Base-by-base conservation (phyloP, 2,329 filamentous ascomycete genomes). In the Cytospora schulzeri region DNA sequence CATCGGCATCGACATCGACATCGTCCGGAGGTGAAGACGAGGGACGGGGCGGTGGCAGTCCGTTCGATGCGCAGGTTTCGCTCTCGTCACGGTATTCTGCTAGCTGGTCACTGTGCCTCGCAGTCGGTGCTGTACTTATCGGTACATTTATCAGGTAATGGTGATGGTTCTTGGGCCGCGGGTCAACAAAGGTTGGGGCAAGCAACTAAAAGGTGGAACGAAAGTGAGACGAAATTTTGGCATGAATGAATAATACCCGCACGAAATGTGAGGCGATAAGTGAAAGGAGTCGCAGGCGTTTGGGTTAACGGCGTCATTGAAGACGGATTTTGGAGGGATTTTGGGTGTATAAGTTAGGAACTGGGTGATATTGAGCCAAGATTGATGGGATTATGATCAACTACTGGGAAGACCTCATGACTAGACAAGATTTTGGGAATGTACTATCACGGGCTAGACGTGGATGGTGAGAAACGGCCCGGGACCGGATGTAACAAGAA, bases 31-130 rank as follows among this genome's bases (percentile, higher is more conserved):
- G 35, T 12, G 35, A 60, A n/a, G 51, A 17, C 17, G 45, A 59
- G 29, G 50, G 45, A n/a, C 57, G 58, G 4, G 53, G 67, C 6
- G 66, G 67, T 22, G 67, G 67, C 4, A 68, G 67, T 26, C 67
- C 67, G 3, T 68, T 68, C 45, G 67, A 68, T 22, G 31, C 50
- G n/a, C 31, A 65, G 35, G n/a, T 59, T 22, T 62, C 66, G 17
- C 41, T 38, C 4, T 59, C 66, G 26, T 29, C 41, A 14, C 52
- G 41, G n/a, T 2, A 54, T 1, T 52, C 38, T 4, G 24, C 48
- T 22, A 53, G 22, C 31, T 60, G 58, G 62, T 57, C 65, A 9
- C 38, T 65, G n/a, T 62, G 28, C 15, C 38, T 58, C 26, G 31
- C 54, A 14, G n/a, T 65, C 19, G 58, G 62, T 26, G 55, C 50